These are phyloP conservation scores for Rubus parviflorus DNA, from an alignment of 306 rosid genomes.

Conservation along the genomic window DNA sequence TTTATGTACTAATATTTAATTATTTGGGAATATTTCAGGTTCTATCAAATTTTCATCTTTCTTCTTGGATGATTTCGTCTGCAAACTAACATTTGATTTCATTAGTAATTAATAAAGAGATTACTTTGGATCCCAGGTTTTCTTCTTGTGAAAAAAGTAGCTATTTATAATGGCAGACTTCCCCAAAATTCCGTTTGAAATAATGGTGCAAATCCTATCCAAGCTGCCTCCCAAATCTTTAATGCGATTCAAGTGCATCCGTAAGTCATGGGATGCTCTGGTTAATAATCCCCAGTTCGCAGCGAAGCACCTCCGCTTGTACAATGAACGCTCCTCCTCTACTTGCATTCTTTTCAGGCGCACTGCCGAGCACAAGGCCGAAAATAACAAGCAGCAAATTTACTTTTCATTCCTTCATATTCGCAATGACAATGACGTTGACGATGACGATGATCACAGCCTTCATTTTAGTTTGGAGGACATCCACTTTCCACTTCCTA, in stretches of 20 bases:
- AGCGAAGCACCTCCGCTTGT: slow-evolving; percentile 3
- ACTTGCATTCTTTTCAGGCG: slow-evolving; percentile 3
- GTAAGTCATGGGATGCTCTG: slow-evolving; percentile 5
- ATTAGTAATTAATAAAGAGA: not conserved
- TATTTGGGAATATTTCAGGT: not conserved
- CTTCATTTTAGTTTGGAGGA: not conserved
- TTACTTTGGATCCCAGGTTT: not conserved
- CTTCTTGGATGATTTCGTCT: not conserved
- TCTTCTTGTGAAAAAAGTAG: not conserved
- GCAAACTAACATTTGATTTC: not conserved
- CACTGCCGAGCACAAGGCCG: not conserved
- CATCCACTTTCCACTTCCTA: not conserved
- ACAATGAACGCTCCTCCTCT: slow-evolving; percentile 1
- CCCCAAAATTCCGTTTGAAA: slow-evolving; percentile 7
- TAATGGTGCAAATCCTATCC: slow-evolving; percentile 22
- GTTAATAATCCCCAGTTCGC: slow-evolving; percentile 5
- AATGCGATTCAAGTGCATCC: slow-evolving; percentile 13
- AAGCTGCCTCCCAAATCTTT: slow-evolving; percentile 22
- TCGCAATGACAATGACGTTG: not conserved
- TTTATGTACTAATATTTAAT: not conserved
- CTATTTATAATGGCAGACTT: not conserved
- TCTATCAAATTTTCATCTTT: not conserved
- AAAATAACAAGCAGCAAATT: not conserved
- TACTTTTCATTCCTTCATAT: slow-evolving; percentile 1
- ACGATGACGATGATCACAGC: not conserved